Conservation (phyloP, 1,139 yeast species). For the Candida freyschussii region DNA sequence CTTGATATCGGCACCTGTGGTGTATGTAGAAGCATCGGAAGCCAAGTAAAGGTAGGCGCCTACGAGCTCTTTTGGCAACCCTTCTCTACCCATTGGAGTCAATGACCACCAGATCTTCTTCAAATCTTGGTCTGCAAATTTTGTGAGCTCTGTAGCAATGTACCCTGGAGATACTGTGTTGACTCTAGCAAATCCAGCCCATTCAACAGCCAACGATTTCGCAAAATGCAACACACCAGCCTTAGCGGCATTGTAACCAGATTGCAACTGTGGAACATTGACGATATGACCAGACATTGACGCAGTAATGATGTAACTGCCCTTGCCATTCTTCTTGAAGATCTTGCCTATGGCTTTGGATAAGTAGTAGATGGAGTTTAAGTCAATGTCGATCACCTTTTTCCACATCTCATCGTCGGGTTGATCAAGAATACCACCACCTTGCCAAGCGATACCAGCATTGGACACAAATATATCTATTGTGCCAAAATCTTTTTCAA, state of each 20-base stretch:
- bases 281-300: conserved; percentile 90
- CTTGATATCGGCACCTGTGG: conserved; percentile 76
- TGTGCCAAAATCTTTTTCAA: conserved; percentile 65
- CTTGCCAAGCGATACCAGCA: conserved; percentile 87
- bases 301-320: conserved; percentile 79
- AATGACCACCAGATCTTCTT: conserved; percentile 62
- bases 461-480: conserved; percentile 86
- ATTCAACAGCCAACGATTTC: conserved; percentile 81
- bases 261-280: conserved; percentile 83
- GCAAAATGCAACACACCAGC: conserved; percentile 80
- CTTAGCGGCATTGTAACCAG: conserved; percentile 88
- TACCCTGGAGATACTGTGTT: conserved; percentile 87
- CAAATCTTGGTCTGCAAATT: conserved; percentile 48
- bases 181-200: conserved; percentile 86
- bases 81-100: conserved; percentile 83
- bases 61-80: conserved; percentile 69
- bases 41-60: conserved; percentile 88
- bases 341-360: conserved; percentile 67
- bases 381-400: conserved; percentile 62
- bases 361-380: conserved; percentile 73
- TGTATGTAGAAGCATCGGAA: conserved; percentile 78
- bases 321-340: conserved; percentile 66
- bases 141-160: conserved; percentile 67
- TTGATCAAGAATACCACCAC: conserved; percentile 62
- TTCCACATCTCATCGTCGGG: conserved; percentile 59